These are phyloP conservation scores for Otatea glauca DNA, from an alignment of 176 grass and related monocot genomes.

Conservation along the genomic window DNA sequence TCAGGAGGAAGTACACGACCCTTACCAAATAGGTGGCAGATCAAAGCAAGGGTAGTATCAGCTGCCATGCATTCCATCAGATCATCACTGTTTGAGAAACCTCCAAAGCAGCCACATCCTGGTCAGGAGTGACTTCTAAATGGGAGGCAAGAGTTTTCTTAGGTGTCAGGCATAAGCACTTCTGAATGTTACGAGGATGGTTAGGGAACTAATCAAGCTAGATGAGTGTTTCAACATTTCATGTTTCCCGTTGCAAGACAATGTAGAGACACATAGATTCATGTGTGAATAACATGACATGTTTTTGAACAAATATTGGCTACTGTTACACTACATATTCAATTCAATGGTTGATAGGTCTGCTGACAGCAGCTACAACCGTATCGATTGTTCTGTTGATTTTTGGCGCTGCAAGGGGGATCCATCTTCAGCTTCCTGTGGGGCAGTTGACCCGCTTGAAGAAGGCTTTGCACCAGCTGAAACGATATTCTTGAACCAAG, in stretches of 20 bases:
- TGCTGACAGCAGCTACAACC: constrained; percentile 34
- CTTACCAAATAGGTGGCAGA: background rate
- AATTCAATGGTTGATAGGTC: constrained; percentile 31
- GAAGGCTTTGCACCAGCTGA: constrained; percentile 74
- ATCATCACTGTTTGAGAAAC: background rate
- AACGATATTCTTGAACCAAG: constrained; percentile 86
- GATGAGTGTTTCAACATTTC: constrained; percentile 20
- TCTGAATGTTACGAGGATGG: background rate
- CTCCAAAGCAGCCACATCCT: background rate
- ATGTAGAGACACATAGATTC: constrained; percentile 24
- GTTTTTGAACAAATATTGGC: constrained; percentile 43
- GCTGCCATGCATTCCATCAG: background rate
- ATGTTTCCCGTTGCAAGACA: constrained; percentile 8
- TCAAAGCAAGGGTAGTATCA: background rate
- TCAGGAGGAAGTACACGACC: background rate
- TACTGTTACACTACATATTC: constrained; percentile 60
- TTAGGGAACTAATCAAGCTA: background rate
- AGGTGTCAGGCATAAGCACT: background rate
- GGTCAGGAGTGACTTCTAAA: background rate
- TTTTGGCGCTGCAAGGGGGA: constrained; percentile 46
- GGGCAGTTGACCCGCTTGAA: constrained; percentile 54
- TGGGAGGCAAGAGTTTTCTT: background rate
- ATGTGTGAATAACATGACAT: constrained; percentile 27
- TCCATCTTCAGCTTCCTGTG: constrained; percentile 47
- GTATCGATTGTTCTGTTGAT: constrained; percentile 51